These are phyloP conservation scores for Leishmania mexicana DNA, from an alignment of 208 protist species.

Conservation along the genomic window DNA sequence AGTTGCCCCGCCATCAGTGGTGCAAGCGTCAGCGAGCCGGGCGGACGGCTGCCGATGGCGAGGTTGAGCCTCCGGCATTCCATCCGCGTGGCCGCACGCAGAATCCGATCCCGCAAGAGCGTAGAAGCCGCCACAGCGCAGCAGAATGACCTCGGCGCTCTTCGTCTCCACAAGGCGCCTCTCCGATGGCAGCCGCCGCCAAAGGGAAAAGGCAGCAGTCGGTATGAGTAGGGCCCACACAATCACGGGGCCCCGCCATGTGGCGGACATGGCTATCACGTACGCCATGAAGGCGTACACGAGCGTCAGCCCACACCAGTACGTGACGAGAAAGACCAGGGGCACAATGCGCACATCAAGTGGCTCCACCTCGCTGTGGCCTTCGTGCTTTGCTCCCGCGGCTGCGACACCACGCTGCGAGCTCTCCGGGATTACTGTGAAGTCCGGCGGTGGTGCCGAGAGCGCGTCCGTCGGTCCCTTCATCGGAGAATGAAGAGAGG, in stretches of 20 bases:
- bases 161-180: not conserved
- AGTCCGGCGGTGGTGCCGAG: not conserved
- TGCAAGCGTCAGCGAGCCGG: not conserved
- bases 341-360: constrained; percentile 24
- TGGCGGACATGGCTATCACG: constrained; percentile 1
- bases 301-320: constrained; percentile 23
- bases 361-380: not conserved
- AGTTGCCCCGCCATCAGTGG: not conserved
- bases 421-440: not conserved
- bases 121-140: constrained; percentile 25
- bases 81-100: not conserved
- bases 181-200: constrained; percentile 28
- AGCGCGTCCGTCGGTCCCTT: not conserved
- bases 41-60: not conserved
- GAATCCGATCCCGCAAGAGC: constrained; percentile 4
- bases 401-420: not conserved
- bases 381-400: not conserved
- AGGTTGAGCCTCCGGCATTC: not conserved
- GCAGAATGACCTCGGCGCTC: constrained; percentile 6
- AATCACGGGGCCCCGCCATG: constrained; percentile 28
- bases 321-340: constrained; percentile 12
- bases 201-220: constrained; percentile 17
- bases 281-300: constrained; percentile 28
- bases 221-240: constrained; percentile 24
- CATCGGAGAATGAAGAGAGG: not conserved